Evolutionary conservation across 2,329 filamentous ascomycete species (phyloP).

Genomic region (Nemania diffusa): DNA sequence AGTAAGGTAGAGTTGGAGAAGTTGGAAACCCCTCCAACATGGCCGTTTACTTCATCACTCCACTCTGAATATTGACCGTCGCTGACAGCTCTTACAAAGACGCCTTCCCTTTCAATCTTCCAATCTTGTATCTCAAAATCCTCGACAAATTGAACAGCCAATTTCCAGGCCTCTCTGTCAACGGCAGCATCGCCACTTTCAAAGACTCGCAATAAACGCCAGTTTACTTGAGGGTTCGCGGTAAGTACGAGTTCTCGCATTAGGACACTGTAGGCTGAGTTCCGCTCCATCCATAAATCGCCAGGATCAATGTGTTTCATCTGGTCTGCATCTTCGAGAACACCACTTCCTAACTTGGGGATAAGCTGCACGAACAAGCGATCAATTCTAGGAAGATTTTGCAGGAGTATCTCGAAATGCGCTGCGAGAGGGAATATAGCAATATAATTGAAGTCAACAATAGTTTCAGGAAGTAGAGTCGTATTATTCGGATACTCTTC

Average conservation of each 20-base stretch:
- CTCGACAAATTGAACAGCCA: conserved; percentile 53
- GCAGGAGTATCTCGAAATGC: conserved; percentile 65
- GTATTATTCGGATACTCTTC: conserved; percentile 53
- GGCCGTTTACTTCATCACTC: conserved; percentile 36
- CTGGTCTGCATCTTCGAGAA: conserved; percentile 51
- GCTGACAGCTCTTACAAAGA: conserved; percentile 53
- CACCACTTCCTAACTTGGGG: conserved; percentile 50
- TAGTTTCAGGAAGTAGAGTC: conserved; percentile 53
- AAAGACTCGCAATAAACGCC: conserved; percentile 58
- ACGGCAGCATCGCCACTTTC: conserved; percentile 61
- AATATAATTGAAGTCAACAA: conserved; percentile 67
- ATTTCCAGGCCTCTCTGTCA: conserved; percentile 59
- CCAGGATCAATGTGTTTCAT: conserved; percentile 54
- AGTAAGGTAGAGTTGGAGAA: conserved; percentile 7
- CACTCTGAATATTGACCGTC: conserved; percentile 29
- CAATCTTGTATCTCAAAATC: conserved; percentile 53
- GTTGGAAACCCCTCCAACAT: conserved; percentile 36
- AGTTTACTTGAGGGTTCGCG: conserved; percentile 46
- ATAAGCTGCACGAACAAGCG: conserved; percentile 64
- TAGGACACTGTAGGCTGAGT: conserved; percentile 61
- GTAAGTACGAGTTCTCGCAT: conserved; percentile 50
- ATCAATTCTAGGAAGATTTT: conserved; percentile 61
- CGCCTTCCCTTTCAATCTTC: conserved; percentile 57
- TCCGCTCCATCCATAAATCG: conserved; percentile 65
- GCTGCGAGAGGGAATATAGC: conserved; percentile 74